Conservation (phyloP, 768 basidiomycete genomes). For the Dentipellis sp. region DNA sequence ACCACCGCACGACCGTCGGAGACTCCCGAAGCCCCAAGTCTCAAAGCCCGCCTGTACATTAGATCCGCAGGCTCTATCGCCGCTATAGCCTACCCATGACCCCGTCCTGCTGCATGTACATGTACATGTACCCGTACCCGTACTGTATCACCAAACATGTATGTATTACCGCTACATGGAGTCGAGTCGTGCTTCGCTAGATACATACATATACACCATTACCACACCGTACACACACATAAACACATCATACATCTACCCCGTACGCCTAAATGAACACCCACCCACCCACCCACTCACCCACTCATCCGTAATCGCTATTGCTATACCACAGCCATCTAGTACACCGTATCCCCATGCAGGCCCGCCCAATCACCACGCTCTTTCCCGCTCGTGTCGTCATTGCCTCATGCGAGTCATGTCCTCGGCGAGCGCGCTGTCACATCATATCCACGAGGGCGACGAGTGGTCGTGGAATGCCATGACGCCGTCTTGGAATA, state of each 20-base stretch:
- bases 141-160: constrained; percentile 1
- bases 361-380: neutral
- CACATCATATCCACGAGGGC: constrained; percentile 39
- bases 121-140: too few relatives aligned
- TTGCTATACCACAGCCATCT: constrained; percentile 9
- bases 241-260: too few relatives aligned
- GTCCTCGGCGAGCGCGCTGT: neutral
- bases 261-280: too few relatives aligned
- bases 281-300: neutral
- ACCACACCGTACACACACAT: too few relatives aligned
- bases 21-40: neutral
- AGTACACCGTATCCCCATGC: neutral
- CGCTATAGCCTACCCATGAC: too few relatives aligned
- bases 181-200: neutral
- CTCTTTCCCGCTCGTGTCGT: neutral
- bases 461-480: constrained; percentile 59
- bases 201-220: too few relatives aligned
- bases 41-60: too few relatives aligned
- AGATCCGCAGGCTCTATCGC: too few relatives aligned
- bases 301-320: constrained; percentile 2
- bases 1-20: neutral
- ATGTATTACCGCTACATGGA: constrained; percentile 6
- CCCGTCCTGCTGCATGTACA: too few relatives aligned
- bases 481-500: constrained; percentile 53
- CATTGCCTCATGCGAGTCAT: neutral